These are phyloP conservation scores for Saccharomycopsis oosterbeekiorum DNA, from an alignment of 805 yeast genomes.

Conservation along the genomic window DNA sequence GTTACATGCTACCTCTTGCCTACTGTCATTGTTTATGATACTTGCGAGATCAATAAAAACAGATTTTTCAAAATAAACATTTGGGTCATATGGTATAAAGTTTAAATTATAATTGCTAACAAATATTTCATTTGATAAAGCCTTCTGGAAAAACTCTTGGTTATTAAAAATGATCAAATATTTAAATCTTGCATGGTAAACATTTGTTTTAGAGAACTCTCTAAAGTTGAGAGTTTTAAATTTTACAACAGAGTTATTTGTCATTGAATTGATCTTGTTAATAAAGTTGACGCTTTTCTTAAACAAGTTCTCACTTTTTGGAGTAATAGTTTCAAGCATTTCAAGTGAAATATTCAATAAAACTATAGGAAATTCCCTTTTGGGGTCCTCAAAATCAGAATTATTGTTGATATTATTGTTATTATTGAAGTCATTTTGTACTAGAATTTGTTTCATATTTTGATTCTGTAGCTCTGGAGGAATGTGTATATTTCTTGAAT, in stretches of 20 bases:
- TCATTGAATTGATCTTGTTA: neutral
- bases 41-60: neutral
- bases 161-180: neutral
- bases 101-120: neutral
- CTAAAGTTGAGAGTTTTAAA: neutral
- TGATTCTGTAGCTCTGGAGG: neutral
- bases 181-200: neutral
- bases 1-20: neutral
- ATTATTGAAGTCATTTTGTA: neutral
- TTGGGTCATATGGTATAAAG: neutral
- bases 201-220: neutral
- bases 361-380: neutral
- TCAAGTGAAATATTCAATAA: neutral
- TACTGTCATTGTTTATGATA: neutral
- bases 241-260: neutral
- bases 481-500: neutral
- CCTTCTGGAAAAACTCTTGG: neutral
- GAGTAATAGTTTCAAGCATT: neutral
- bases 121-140: neutral
- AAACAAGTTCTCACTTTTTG: neutral
- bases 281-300: neutral
- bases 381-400: neutral
- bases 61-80: constrained; percentile 1
- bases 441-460: neutral
- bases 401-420: neutral